Conservation (phyloP, 441 rosid species). For the Lagerstroemia fauriei region DNA sequence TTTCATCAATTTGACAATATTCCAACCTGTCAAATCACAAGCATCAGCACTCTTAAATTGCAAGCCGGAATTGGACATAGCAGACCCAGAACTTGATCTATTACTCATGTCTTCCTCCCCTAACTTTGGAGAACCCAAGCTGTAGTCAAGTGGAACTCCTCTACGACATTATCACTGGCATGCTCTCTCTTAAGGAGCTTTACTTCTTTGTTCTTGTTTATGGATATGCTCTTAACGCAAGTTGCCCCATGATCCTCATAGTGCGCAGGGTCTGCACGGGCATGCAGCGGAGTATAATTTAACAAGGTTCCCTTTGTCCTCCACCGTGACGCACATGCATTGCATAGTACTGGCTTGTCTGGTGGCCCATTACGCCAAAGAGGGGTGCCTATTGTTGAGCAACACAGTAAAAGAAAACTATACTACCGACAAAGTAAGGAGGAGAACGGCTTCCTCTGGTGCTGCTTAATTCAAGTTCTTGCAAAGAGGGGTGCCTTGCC, state of each 20-base stretch:
- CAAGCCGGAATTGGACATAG: constrained; percentile 87
- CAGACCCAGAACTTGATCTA: constrained; percentile 95
- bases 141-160: constrained; percentile 50
- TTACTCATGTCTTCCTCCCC: constrained; percentile 83
- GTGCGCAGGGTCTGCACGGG: constrained; percentile 70
- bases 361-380: constrained; percentile 99
- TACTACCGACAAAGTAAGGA: neutral
- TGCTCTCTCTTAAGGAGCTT: constrained; percentile 72
- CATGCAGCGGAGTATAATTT: constrained; percentile 91
- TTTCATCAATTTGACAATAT: constrained; percentile 7
- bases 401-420: neutral
- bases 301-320: constrained; percentile 89
- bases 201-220: constrained; percentile 66
- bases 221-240: constrained; percentile 59
- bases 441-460: neutral
- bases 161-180: constrained; percentile 47
- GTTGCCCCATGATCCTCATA: constrained; percentile 62
- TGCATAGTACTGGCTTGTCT: constrained; percentile 97
- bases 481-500: neutral
- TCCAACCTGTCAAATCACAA: constrained; percentile 86
- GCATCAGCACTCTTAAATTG: constrained; percentile 80
- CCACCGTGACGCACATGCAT: constrained; percentile 99
- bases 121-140: constrained; percentile 51
- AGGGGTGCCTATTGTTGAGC: constrained; percentile 62
- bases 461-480: neutral